Conservation (phyloP, 495 filamentous ascomycete genomes). For the Neurospora sp. region DNA sequence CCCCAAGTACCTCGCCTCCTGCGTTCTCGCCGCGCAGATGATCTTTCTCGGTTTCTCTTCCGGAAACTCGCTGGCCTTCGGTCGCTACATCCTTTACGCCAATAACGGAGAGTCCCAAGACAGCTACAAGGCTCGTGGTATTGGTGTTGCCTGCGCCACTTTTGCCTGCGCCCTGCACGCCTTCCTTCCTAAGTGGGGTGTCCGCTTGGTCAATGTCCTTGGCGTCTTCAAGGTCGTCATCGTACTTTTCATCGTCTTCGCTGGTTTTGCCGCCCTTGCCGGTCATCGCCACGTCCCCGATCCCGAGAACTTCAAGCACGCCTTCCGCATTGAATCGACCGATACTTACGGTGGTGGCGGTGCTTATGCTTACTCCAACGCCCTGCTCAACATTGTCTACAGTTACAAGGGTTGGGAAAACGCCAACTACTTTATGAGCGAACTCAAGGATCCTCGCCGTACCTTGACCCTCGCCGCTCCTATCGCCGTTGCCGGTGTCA, state of each 20-base stretch:
- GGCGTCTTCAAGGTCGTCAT: constrained; percentile 57
- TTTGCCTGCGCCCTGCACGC: constrained; percentile 52
- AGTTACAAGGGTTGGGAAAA: constrained; percentile 39
- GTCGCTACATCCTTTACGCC: constrained; percentile 56
- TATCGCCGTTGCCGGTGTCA: constrained; percentile 45
- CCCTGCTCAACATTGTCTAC: constrained; percentile 40
- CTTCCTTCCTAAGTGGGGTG: constrained; percentile 48
- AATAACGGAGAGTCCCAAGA: constrained; percentile 39
- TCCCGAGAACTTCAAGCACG: constrained; percentile 24
- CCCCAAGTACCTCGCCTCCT: constrained; percentile 51
- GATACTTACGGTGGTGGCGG: constrained; percentile 27
- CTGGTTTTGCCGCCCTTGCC: constrained; percentile 37
- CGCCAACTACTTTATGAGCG: constrained; percentile 44
- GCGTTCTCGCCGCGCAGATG: constrained; percentile 50
- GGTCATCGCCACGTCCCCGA: constrained; percentile 7
- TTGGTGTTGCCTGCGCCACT: constrained; percentile 44
- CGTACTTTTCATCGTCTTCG: constrained; percentile 52
- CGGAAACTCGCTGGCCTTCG: constrained; percentile 57
- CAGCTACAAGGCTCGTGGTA: constrained; percentile 50
- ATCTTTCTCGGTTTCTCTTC: constrained; percentile 43
- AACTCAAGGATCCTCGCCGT: constrained; percentile 49
- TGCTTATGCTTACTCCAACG: constrained; percentile 31
- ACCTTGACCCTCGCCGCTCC: constrained; percentile 54
- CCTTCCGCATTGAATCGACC: constrained; percentile 18
- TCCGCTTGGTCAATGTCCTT: constrained; percentile 52